Conservation (phyloP, 257 asterid species). For the Solanum corneliomulleri region DNA sequence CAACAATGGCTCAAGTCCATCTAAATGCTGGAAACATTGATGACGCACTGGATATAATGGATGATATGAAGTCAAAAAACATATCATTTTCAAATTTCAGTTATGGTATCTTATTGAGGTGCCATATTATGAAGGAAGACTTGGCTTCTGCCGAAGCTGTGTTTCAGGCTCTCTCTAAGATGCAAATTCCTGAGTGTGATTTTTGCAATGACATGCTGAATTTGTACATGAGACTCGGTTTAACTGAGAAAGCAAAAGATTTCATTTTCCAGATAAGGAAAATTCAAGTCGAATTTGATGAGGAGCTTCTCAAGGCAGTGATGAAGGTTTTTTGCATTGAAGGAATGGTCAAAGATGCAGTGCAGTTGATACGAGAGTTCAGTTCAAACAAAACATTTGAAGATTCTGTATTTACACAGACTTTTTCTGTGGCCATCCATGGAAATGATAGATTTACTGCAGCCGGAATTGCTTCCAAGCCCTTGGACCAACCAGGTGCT, state of each 20-base stretch:
- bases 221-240: constrained; percentile 47
- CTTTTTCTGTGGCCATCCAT: constrained; percentile 28
- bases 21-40: constrained; percentile 49
- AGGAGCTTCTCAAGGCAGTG: constrained; percentile 52
- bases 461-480: constrained; percentile 18
- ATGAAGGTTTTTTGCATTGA: constrained; percentile 60
- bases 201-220: constrained; percentile 55
- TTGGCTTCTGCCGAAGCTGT: constrained; percentile 63
- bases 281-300: constrained; percentile 50
- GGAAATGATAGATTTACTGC: constrained; percentile 22
- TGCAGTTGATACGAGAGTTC: constrained; percentile 41
- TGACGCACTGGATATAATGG: constrained; percentile 66
- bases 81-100: constrained; percentile 55
- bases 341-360: constrained; percentile 65
- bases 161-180: constrained; percentile 46
- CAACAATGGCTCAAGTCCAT: constrained; percentile 95
- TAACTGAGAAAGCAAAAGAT: constrained; percentile 55
- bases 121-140: constrained; percentile 56
- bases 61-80: constrained; percentile 53
- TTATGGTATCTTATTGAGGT: constrained; percentile 43
- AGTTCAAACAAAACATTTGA: constrained; percentile 20
- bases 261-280: constrained; percentile 53
- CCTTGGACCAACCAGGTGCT: constrained; percentile 23
- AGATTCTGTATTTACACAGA: constrained; percentile 24
- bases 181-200: constrained; percentile 52